Conservation (phyloP, 2,329 filamentous ascomycete genomes). For the Fusarium neocosmosporiellum region DNA sequence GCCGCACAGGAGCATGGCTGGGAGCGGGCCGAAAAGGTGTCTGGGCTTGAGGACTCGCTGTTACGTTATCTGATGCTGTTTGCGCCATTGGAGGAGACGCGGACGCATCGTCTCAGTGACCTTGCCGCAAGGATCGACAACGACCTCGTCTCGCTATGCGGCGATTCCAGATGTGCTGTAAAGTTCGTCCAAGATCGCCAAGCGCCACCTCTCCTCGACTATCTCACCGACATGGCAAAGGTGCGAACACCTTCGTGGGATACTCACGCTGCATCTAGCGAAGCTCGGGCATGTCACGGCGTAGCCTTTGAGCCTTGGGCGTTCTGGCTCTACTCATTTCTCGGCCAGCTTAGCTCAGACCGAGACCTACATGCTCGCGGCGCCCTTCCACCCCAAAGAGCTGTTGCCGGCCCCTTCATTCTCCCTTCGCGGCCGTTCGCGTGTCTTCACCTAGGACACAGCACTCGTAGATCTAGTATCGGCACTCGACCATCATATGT, state of each 20-base stretch:
- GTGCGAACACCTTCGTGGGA: constrained; percentile 46
- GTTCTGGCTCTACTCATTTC: constrained; percentile 55
- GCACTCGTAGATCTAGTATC: constrained; percentile 48
- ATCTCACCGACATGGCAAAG: constrained; percentile 49
- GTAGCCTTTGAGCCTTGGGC: constrained; percentile 54
- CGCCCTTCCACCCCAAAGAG: constrained; percentile 39
- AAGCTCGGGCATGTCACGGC: constrained; percentile 48
- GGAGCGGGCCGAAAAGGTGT: constrained; percentile 43
- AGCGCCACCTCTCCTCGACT: constrained; percentile 49
- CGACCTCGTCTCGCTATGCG: constrained; percentile 49
- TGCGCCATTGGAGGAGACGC: constrained; percentile 42
- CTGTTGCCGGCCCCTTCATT: constrained; percentile 51
- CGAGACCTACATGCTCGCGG: constrained; percentile 45
- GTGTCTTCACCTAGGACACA: constrained; percentile 53
- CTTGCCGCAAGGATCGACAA: constrained; percentile 49
- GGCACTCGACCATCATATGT: constrained; percentile 50
- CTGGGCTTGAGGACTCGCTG: constrained; percentile 47
- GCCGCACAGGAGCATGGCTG: constrained; percentile 48
- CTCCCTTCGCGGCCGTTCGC: constrained; percentile 54
- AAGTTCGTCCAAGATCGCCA: constrained; percentile 46
- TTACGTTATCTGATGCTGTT: constrained; percentile 51
- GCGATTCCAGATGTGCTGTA: constrained; percentile 48
- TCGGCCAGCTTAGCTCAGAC: constrained; percentile 53
- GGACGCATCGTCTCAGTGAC: constrained; percentile 38
- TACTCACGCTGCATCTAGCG: constrained; percentile 42